Evolutionary conservation across 2,329 filamentous ascomycete genomes (phyloP).

Genomic region (Ophiostoma sp.): DNA sequence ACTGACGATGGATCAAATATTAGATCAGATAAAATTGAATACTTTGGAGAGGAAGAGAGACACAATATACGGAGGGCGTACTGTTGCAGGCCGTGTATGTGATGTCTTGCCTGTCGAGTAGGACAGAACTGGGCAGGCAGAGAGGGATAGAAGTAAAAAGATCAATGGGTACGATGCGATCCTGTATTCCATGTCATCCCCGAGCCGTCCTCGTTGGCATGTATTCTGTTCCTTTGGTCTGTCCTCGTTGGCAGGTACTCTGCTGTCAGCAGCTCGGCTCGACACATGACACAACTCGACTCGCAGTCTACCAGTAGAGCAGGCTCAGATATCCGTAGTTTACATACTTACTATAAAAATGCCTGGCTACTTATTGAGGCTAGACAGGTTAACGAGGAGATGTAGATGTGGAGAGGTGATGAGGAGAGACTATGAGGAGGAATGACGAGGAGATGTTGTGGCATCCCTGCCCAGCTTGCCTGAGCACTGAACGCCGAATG

Average conservation of each 20-base stretch:
- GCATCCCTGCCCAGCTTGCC: neutral
- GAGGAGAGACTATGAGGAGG: too few species aligned
- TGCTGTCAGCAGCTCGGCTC: neutral
- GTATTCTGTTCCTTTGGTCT: neutral
- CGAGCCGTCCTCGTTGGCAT: neutral
- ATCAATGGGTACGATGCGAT: neutral
- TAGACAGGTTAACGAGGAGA: too few species aligned
- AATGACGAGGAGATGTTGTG: too few species aligned
- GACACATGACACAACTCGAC: neutral
- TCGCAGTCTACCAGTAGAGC: neutral
- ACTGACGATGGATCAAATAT: too few species aligned
- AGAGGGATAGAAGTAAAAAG: neutral
- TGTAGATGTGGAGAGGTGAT: too few species aligned
- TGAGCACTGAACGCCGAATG: neutral
- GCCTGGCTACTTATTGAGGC: too few species aligned
- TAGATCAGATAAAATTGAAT: too few species aligned
- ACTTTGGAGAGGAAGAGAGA: neutral
- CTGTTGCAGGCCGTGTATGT: constrained; percentile 17
- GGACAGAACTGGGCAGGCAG: constrained; percentile 8
- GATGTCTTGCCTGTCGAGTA: constrained; percentile 18
- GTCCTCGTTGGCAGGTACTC: neutral
- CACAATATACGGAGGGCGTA: neutral
- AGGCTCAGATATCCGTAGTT: neutral
- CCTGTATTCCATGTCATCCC: neutral
- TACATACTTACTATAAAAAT: neutral